Evolutionary conservation across 148 eudicot species (phyloP), one percentile per base, ranked within the genome.

Genomic region (Pharnaceum exiguum): DNA sequence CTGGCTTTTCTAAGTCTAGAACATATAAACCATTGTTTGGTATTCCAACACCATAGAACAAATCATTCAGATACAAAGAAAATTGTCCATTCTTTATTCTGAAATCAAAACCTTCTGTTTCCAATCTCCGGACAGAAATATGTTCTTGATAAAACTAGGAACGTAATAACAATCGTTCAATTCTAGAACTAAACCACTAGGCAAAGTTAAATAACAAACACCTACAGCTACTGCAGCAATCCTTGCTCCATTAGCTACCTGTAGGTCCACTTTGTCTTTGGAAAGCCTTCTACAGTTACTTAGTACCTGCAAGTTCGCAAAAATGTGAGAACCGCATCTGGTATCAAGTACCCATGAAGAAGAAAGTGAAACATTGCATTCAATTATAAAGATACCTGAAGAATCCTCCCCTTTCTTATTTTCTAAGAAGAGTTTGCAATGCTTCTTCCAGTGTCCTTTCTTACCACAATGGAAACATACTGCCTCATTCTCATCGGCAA

Each of bases 301-400:
- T 3, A 37, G 42, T 37, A 12, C 42, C 12, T 37, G 12, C 12
- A 37, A 9, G 15, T 9, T 13, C 0, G 18, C 17, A 43, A 31
- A 39, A 23, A 57, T 57, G 46, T 57, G 62, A 39, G 33, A 57
- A 26, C 62, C 62, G 28, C 62, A 57, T 39, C 62, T 33, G 43
- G 51, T 59, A 59, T 43, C 63, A 13, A 59, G 45, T 59, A 44
- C 51, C 51, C 37, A 37, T 2, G 42, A 37, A 8, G 3, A 2
- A 2, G 42, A 37, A 37, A 2, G 10, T 2, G 3, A 2, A 4
- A 37, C 3, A 37, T 37, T 37, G 2, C 10, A 4, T 2, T 37
- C 42, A 37, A 59, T 43, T 16, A 59, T 26, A 59, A 6, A 45
- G 5, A 45, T 59, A 59, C 63, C 63, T 44, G 48, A 59, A 44